These are phyloP conservation scores for Diversispora eburnea DNA, from an alignment of 192 early-diverging fungal genomes.

Conservation along the genomic window DNA sequence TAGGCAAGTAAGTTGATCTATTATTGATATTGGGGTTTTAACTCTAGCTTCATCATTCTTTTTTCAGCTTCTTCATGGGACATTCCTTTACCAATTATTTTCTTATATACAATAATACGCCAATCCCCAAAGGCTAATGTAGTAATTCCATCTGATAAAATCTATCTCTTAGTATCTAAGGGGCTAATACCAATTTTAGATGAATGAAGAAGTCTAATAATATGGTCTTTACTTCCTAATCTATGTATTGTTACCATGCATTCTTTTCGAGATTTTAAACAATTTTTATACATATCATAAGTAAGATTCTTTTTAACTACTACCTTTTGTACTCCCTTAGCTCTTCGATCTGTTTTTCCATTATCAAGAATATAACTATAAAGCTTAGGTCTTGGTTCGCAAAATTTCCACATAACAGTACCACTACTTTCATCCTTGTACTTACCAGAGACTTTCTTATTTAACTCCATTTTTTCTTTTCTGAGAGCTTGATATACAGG, in stretches of 20 bases:
- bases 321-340: constrained; percentile 11
- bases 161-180: constrained; percentile 8
- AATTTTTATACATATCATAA: not conserved
- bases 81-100: not conserved
- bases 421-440: too few species aligned
- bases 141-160: constrained; percentile 3
- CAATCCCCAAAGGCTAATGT: constrained; percentile 19
- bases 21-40: too few species aligned
- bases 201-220: not conserved
- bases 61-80: constrained; percentile 4
- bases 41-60: not conserved
- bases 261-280: constrained; percentile 4
- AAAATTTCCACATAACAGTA: constrained; percentile 1
- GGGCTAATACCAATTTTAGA: too few species aligned
- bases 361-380: constrained; percentile 14
- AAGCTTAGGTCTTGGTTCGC: constrained; percentile 1
- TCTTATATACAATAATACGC: not conserved
- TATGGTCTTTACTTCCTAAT: constrained; percentile 16
- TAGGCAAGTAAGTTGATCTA: too few species aligned
- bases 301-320: constrained; percentile 14
- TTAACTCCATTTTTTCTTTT: too few species aligned
- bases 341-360: not conserved
- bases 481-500: not conserved
- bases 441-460: too few species aligned
- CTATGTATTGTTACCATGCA: not conserved